Base-by-base conservation (phyloP, 768 basidiomycete species). In the Rhodotorula paludigena region DNA sequence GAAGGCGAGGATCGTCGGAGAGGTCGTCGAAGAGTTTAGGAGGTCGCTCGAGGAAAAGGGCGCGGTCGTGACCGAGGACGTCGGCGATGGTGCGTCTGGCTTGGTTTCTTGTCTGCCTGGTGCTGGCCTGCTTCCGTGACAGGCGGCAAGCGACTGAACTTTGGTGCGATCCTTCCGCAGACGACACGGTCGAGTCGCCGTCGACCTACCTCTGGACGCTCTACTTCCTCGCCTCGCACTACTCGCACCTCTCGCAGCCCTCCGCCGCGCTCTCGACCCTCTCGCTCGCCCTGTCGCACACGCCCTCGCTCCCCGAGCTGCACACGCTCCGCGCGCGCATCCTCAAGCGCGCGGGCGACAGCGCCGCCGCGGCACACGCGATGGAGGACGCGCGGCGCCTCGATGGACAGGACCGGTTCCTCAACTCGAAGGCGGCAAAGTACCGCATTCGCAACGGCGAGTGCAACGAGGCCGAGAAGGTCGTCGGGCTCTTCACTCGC, bases 391-490 rank as follows among this genome's bases (percentile, higher is more conserved):
- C 96, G 6, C 81, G 91, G 51, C 76, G 83, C 32, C 80, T 99
- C 56, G 96, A 99, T 77, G 87, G 90, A 0, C 96, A 98, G 79
- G 96, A 99, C 77, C 82, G 96, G 52, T 96, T 91, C 79, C 77
- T 99, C 75, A 98, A 99, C 78, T 89, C 89, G 42, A 98, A 98
- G 78, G 83, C 84, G 55, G 94, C 87, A 0, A 98, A 98, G 77
- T 98, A 98, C 76, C 83, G 87, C 54, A 78, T 98, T 47, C 81
- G 93, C 51, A 90, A 88, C 10, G 93, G 89, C 9, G 81, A 90
- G 77, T 77, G 89, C 7, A 85, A 86, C 48, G 88, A 89, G 75
- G 94, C 90, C 0, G 84, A 82, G 59, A 79, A 83, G 3, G 80
- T 91, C 11, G 80, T 94, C 25, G 90, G 88, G 5, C 70, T 96